Conservation (phyloP, 805 yeast genomes). For the Teunomyces tritomae region DNA sequence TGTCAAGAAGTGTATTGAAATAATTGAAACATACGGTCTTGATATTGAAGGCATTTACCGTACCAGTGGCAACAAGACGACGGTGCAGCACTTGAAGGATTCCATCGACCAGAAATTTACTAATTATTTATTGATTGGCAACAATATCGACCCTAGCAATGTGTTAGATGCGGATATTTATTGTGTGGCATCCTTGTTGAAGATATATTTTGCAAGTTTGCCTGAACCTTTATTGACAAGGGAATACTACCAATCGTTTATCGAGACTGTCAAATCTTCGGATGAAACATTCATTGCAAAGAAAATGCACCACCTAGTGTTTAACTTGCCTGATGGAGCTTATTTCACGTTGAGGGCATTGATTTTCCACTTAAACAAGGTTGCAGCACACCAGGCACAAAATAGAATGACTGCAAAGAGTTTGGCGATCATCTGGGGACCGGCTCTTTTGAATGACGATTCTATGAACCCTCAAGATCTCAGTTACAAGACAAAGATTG, state of each 20-base stretch:
- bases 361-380: conserved; percentile 78
- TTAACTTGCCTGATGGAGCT: conserved; percentile 89
- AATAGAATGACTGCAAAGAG: conserved; percentile 84
- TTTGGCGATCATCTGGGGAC: conserved; percentile 93
- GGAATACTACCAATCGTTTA: conserved; percentile 58
- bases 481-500: conserved; percentile 69
- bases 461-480: conserved; percentile 67
- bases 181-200: conserved; percentile 82
- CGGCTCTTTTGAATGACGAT: conserved; percentile 70
- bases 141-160: conserved; percentile 37
- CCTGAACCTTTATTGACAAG: conserved; percentile 83
- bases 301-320: conserved; percentile 84
- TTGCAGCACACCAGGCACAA: conserved; percentile 56
- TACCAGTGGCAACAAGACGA: conserved; percentile 72
- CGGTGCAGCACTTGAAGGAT: conserved; percentile 69
- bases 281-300: conserved; percentile 52
- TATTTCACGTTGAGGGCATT: conserved; percentile 87
- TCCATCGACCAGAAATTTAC: conserved; percentile 76
- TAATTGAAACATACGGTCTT: conserved; percentile 81
- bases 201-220: conserved; percentile 75
- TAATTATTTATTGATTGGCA: conserved; percentile 46
- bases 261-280: conserved; percentile 60
- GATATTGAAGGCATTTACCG: conserved; percentile 89
- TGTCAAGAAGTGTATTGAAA: conserved; percentile 83
- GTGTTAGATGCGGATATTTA: conserved; percentile 78